Percentiles rank a stretch among this genome's conserved stretches.
phyloP scores from a whole-genome alignment of 1,284 basidiomycete genomes.

The Phellinidium pouzarii region DNA sequence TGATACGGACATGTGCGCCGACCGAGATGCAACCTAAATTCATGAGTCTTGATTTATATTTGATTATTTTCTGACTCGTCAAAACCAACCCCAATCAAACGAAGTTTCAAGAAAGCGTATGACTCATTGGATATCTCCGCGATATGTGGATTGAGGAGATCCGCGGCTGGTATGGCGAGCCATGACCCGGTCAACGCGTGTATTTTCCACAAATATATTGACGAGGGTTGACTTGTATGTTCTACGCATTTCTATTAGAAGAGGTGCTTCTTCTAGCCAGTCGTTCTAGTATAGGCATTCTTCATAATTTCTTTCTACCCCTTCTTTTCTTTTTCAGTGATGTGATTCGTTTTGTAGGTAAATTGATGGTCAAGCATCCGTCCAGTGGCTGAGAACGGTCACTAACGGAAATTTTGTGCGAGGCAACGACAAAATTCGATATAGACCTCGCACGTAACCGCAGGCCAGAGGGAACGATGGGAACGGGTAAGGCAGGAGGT shows the following conservation, averaged over 20 bases:
- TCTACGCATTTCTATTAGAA: background rate
- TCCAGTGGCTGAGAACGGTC: too few relatives aligned
- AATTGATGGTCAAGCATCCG: too few relatives aligned
- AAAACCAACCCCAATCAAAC: background rate
- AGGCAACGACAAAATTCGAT: too few relatives aligned
- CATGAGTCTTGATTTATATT: background rate
- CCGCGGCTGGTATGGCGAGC: background rate
- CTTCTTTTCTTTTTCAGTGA: background rate
- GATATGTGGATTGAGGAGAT: background rate
- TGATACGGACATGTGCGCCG: conserved; percentile 1
- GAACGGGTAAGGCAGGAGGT: too few relatives aligned
- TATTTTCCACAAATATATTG: background rate
- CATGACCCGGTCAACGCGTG: background rate
- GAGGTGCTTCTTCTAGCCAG: background rate
- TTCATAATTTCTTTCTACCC: too few relatives aligned
- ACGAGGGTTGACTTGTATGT: background rate
- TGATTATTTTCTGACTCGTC: background rate
- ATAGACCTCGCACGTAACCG: too few relatives aligned
- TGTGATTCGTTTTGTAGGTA: too few relatives aligned
- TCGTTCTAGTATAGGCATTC: background rate
- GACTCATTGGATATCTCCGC: background rate
- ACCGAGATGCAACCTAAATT: conserved; percentile 10
- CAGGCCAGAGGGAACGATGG: too few relatives aligned
- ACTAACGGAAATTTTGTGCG: too few relatives aligned
- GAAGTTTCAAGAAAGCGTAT: too few relatives aligned